A percentile compares a stretch with the other conserved stretches of the same genome.
Evolutionary conservation across 2,329 filamentous ascomycete genomes (phyloP).

Genomic region (Piedraia hortae): DNA sequence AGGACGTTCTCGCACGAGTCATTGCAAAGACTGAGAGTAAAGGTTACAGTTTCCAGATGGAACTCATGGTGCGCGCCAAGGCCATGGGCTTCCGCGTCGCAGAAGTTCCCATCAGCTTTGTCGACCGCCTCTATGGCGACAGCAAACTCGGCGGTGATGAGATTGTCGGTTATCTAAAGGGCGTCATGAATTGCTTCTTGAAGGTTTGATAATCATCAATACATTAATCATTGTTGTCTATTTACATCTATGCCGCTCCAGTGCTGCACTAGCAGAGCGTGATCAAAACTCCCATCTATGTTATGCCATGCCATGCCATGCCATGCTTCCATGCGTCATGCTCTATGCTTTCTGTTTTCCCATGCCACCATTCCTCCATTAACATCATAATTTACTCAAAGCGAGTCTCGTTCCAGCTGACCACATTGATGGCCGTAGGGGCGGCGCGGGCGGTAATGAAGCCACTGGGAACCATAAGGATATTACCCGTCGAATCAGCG

Average conservation of each 20-base stretch:
- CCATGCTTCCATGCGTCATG: slow-evolving; percentile 1
- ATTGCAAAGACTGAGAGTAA: slow-evolving; percentile 81
- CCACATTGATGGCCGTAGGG: too few species aligned
- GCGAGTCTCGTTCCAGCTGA: slow-evolving; percentile 2
- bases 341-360: not conserved
- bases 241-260: slow-evolving; percentile 1
- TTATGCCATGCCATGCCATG: slow-evolving; percentile 1
- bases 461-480: too few species aligned
- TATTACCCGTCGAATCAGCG: too few species aligned
- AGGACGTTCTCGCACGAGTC: slow-evolving; percentile 61
- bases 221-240: slow-evolving; percentile 1
- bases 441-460: too few species aligned
- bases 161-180: slow-evolving; percentile 84
- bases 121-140: slow-evolving; percentile 84
- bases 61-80: slow-evolving; percentile 95
- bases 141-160: slow-evolving; percentile 84
- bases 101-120: slow-evolving; percentile 89
- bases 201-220: slow-evolving; percentile 16
- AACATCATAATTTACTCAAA: not conserved
- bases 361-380: not conserved
- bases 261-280: slow-evolving; percentile 3
- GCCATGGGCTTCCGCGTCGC: slow-evolving; percentile 81
- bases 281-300: not conserved
- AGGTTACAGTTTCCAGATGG: slow-evolving; percentile 98
- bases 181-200: slow-evolving; percentile 21